Evolutionary conservation across 108 stramenopile species (phyloP), one percentile per base, ranked within the genome.

Genomic region (Pelagomonas calceolata): DNA sequence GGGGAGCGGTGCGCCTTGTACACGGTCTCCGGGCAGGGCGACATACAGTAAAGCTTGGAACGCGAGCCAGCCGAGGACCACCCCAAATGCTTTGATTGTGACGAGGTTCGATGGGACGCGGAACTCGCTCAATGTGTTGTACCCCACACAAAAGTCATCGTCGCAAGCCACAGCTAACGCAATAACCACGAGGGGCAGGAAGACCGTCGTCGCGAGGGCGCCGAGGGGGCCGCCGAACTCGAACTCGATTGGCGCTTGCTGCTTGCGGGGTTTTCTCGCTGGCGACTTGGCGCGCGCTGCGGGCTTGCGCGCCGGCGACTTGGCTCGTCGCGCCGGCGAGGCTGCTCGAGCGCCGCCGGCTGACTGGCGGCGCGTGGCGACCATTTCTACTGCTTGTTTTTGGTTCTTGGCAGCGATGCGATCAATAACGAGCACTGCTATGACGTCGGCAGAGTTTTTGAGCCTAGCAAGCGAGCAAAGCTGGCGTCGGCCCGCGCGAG

Each of bases 201-300:
- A 51, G 4, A 91, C 0, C 46, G 83, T 83, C 29, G 81, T 96
- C 34, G 71, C 73, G 63, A 84, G 65, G 31, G 95, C 79, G 12
- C 95, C 95, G 33, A 92, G 37, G 0, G 97, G 97, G 5, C 97
- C 97, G 36, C 97, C 97, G 72, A 98, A 98, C 81, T 98, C 97
- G 70, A 84, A 93, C 60, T 86, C 78, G 65, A 88, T 3, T 17
- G 3, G 21, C 51, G 51, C 21, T 26, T 17, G 21, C 51, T 4
- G 21, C 51, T 60, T 43, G 9, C 39, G 5, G 39, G 39, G 9
- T 12, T 43, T 43, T 12, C 9, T 12, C 39, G 39, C 39, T 5
- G 39, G 39, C 5, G 39, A 43, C 12, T 12, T 43, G 39, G 39
- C 39, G 39, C 39, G 39, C 39, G 39, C 9, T 12, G 39, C n/a